Conservation (phyloP, 2,329 filamentous ascomycete genomes). For the Fusarium euwallaceae region DNA sequence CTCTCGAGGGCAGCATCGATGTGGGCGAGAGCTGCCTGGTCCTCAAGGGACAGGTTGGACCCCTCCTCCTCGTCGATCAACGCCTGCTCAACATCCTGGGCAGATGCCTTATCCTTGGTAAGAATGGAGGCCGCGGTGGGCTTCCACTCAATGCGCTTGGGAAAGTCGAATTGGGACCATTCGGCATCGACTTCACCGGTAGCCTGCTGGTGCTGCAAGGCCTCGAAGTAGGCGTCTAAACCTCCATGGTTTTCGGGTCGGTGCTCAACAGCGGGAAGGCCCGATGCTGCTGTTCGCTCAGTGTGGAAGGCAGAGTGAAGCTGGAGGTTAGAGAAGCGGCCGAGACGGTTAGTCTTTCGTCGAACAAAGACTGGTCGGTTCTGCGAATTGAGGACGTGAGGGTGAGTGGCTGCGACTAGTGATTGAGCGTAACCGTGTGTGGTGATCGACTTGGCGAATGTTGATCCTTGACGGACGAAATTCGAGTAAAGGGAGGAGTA, state of each 20-base stretch:
- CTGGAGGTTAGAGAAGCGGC: constrained; percentile 68
- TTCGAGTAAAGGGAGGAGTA: constrained; percentile 78
- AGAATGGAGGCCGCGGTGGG: constrained; percentile 68
- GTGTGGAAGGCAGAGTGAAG: constrained; percentile 84
- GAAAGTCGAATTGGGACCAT: constrained; percentile 93
- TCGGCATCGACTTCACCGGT: constrained; percentile 77
- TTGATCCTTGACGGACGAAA: constrained; percentile 96
- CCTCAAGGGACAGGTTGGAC: constrained; percentile 59
- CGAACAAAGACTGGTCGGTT: constrained; percentile 74
- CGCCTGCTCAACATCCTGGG: constrained; percentile 49
- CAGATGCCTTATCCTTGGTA: constrained; percentile 69
- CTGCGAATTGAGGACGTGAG: constrained; percentile 80
- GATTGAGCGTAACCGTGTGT: constrained; percentile 98
- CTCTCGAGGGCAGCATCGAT: constrained; percentile 87
- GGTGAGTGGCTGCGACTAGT: constrained; percentile 92
- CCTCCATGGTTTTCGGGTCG: constrained; percentile 72
- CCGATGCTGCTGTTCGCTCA: constrained; percentile 63
- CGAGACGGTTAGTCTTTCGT: constrained; percentile 67
- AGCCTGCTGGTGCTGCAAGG: constrained; percentile 83
- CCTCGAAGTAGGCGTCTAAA: constrained; percentile 91
- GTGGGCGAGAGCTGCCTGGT: constrained; percentile 77
- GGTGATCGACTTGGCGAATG: constrained; percentile 87
- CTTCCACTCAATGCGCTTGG: constrained; percentile 91
- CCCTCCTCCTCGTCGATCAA: constrained; percentile 53
- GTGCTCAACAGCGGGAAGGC: constrained; percentile 63